phyloP scores from a whole-genome alignment of 2,329 filamentous ascomycete genomes.

The Pestalotiopsis sp. region DNA sequence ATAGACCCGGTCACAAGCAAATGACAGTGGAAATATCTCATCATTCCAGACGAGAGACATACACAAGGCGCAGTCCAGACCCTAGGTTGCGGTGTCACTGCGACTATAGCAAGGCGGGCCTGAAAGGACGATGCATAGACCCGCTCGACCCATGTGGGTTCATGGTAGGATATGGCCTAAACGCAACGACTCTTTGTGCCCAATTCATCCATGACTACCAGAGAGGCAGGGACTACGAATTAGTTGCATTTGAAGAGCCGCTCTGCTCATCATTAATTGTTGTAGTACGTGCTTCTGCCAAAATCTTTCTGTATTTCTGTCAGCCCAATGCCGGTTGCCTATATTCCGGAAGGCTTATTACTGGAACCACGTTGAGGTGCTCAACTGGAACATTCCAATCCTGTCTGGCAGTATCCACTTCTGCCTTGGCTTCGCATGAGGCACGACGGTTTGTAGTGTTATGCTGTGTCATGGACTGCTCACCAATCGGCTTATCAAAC shows the following conservation, averaged over 20 bases:
- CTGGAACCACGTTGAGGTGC: constrained; percentile 40
- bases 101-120: neutral
- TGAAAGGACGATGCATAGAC: neutral
- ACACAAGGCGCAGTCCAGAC: neutral
- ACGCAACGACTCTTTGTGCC: constrained; percentile 7
- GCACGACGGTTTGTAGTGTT: constrained; percentile 18
- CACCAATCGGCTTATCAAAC: neutral
- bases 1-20: neutral
- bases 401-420: constrained; percentile 35
- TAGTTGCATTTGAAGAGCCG: constrained; percentile 3
- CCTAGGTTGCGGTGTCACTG: neutral
- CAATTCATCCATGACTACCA: constrained; percentile 4
- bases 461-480: neutral
- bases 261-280: constrained; percentile 3
- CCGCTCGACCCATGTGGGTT: neutral
- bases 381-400: constrained; percentile 20
- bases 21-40: neutral
- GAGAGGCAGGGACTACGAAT: neutral
- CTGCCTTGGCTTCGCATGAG: constrained; percentile 21
- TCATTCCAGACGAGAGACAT: neutral
- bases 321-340: constrained; percentile 13
- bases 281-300: neutral
- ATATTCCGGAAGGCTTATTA: constrained; percentile 22
- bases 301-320: constrained; percentile 13
- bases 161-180: neutral